Conservation (phyloP, 2,329 filamentous ascomycete species). For the Rutstroemia sydowiana region DNA sequence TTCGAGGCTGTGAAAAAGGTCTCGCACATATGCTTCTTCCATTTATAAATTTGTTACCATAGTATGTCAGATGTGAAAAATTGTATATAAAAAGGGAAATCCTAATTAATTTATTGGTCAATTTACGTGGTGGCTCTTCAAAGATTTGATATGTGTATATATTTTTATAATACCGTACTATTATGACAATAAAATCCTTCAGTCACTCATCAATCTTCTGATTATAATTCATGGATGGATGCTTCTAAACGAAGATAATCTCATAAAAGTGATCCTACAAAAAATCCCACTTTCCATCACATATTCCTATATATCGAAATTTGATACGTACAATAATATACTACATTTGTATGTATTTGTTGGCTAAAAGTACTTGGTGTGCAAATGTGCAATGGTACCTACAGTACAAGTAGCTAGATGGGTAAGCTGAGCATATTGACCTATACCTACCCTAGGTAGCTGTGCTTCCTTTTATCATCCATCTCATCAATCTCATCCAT, state of each 20-base stretch:
- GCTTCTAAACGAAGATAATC: too few species aligned
- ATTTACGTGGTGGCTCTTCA: background rate
- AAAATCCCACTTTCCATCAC: too few species aligned
- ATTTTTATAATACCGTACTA: background rate
- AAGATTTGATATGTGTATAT: background rate
- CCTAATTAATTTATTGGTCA: background rate
- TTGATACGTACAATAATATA: background rate
- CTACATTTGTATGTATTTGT: background rate
- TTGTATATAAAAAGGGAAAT: too few species aligned
- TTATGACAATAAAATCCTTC: too few species aligned
- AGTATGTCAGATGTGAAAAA: too few species aligned
- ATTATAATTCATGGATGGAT: background rate
- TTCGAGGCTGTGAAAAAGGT: background rate
- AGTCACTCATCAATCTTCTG: background rate
- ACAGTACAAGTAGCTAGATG: too few species aligned
- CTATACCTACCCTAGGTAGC: too few species aligned
- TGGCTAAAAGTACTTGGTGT: too few species aligned
- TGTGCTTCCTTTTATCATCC: too few species aligned
- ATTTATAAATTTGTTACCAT: background rate
- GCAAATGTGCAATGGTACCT: too few species aligned
- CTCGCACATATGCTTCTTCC: background rate
- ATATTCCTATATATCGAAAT: too few species aligned
- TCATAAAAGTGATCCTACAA: background rate
- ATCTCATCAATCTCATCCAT: too few species aligned
- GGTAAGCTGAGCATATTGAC: background rate